A percentile compares a stretch with the other conserved stretches of the same genome.
These are phyloP conservation scores for Asterophora parasitica DNA, from an alignment of 768 basidiomycete genomes.

Conservation along the genomic window DNA sequence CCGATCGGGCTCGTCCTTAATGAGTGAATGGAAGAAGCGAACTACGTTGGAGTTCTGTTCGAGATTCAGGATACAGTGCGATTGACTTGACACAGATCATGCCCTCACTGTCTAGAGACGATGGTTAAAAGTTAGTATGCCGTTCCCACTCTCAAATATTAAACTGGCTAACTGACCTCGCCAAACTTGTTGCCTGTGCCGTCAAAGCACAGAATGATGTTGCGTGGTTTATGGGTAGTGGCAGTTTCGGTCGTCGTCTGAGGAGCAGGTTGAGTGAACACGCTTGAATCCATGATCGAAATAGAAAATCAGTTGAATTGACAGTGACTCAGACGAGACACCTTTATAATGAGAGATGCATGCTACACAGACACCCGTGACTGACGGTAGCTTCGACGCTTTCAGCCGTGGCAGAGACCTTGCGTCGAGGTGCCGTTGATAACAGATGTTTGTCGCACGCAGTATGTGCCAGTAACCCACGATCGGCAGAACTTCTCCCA, in stretches of 20 bases:
- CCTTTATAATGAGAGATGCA: too few species aligned
- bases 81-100: background rate
- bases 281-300: background rate
- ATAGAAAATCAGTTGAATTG: too few species aligned
- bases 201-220: conserved; percentile 25
- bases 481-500: too few species aligned
- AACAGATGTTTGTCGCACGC: too few species aligned
- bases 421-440: too few species aligned
- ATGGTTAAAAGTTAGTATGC: background rate
- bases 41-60: conserved; percentile 18
- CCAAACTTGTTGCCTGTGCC: conserved; percentile 28
- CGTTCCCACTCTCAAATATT: background rate
- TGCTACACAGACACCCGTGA: too few species aligned
- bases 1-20: conserved; percentile 13
- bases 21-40: conserved; percentile 16
- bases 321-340: too few species aligned
- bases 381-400: too few species aligned
- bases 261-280: background rate
- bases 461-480: too few species aligned
- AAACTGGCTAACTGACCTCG: conserved; percentile 13
- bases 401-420: too few species aligned
- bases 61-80: background rate
- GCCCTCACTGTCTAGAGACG: conserved; percentile 1
- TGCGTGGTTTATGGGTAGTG: conserved; percentile 2
- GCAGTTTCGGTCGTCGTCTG: too few species aligned